A percentile compares a stretch with the other conserved stretches of the same genome.
Evolutionary conservation across 2,329 filamentous ascomycete species (phyloP).

Genomic region (Diaporthe destruens): DNA sequence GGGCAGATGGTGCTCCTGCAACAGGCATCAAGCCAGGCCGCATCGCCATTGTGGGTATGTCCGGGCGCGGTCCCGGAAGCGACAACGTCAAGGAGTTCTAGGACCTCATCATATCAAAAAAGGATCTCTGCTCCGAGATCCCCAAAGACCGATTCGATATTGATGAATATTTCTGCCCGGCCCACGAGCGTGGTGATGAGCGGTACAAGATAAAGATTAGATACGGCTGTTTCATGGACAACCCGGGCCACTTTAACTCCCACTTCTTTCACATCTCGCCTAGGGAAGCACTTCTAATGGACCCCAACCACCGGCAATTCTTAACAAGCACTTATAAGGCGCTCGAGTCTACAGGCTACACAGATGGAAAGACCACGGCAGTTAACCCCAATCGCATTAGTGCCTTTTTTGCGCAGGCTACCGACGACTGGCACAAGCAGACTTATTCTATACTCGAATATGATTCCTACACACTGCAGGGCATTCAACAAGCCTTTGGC

Average conservation of each 20-base stretch:
- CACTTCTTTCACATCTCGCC: conserved; percentile 57
- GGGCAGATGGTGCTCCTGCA: too few species aligned
- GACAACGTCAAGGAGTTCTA: too few species aligned
- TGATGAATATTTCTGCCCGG: too few species aligned
- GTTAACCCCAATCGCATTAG: conserved; percentile 47
- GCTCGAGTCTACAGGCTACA: conserved; percentile 48
- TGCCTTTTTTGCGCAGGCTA: conserved; percentile 52
- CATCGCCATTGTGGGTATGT: too few species aligned
- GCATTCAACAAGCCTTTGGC: conserved; percentile 48
- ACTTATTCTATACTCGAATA: conserved; percentile 39
- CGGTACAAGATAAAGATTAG: neutral
- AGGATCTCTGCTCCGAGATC: too few species aligned
- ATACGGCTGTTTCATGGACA: neutral
- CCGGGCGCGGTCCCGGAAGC: too few species aligned
- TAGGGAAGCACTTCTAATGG: conserved; percentile 53
- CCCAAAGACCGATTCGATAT: too few species aligned
- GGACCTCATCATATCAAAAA: too few species aligned
- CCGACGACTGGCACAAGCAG: conserved; percentile 37
- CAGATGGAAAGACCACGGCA: conserved; percentile 2
- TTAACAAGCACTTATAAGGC: conserved; percentile 58
- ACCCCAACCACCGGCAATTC: conserved; percentile 55
- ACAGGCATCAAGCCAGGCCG: too few species aligned
- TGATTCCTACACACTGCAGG: conserved; percentile 55
- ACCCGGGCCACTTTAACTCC: conserved; percentile 52
- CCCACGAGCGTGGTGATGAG: too few species aligned